Percentiles rank a stretch among this genome's conserved stretches.
Conservation (phyloP, 2,329 filamentous ascomycete species). For the Ophiostoma piceae region DNA sequence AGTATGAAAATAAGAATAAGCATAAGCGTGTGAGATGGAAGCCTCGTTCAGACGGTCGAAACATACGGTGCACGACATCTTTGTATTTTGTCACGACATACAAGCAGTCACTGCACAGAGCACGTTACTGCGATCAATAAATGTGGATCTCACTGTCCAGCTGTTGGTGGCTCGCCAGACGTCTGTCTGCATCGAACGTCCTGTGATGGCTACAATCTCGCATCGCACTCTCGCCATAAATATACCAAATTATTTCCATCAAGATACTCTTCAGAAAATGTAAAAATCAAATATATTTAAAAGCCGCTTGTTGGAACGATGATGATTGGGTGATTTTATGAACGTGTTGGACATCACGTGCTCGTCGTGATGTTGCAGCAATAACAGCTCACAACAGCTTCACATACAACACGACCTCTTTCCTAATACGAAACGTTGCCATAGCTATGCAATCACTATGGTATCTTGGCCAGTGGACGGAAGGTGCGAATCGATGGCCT, state of each 20-base stretch:
- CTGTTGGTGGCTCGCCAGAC: neutral
- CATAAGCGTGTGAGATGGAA: neutral
- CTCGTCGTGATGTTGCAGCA: neutral
- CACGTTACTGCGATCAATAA: neutral
- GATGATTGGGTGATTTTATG: neutral
- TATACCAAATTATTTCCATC: no score
- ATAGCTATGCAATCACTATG: neutral
- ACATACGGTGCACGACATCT: neutral
- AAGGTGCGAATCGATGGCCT: neutral
- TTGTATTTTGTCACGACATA: neutral
- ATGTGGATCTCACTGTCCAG: neutral
- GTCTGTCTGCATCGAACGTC: neutral
- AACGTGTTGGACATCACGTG: neutral
- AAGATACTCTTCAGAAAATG: no score
- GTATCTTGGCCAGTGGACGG: neutral
- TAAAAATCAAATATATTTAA: neutral
- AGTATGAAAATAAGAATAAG: neutral
- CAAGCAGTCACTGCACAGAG: neutral
- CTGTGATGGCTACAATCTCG: neutral
- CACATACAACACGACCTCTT: no score
- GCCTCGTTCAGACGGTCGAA: neutral
- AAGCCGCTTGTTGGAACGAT: neutral
- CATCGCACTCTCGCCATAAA: neutral
- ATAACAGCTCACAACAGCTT: neutral
- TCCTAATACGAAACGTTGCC: neutral